Percentiles rank a stretch among this genome's conserved stretches.
These are phyloP conservation scores for Podospora bellae-mahoneyi DNA, from an alignment of 495 filamentous ascomycete species.

Conservation along the genomic window DNA sequence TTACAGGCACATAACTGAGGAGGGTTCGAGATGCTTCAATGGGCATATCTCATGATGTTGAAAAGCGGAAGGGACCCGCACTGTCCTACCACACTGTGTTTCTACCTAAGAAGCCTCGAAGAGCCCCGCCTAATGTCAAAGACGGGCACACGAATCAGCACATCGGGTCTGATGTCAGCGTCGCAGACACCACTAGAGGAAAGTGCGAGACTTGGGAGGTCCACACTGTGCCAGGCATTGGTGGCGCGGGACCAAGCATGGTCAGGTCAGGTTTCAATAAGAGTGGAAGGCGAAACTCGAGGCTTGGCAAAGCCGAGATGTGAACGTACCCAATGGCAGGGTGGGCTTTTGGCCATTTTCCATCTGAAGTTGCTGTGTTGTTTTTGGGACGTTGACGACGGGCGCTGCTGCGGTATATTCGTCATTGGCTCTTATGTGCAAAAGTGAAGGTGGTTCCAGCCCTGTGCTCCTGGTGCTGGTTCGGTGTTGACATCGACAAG, in stretches of 20 bases:
- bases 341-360: not conserved
- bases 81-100: not conserved
- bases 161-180: not conserved
- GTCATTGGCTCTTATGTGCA: not conserved
- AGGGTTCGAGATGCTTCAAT: not conserved
- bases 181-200: not conserved
- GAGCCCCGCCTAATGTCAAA: slow-evolving; percentile 3
- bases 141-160: not conserved
- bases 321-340: not conserved
- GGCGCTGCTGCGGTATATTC: not conserved
- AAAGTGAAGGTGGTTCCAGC: not conserved
- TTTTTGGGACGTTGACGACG: not conserved
- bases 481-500: not conserved
- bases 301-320: not conserved
- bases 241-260: slow-evolving; percentile 1
- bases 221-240: slow-evolving; percentile 4
- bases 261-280: slow-evolving; percentile 3
- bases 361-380: not conserved
- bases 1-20: too few relatives aligned
- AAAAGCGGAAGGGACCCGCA: not conserved
- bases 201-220: not conserved
- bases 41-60: not conserved
- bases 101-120: not conserved
- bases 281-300: slow-evolving; percentile 10
- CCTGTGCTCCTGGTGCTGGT: not conserved